Conservation (phyloP, 495 filamentous ascomycete genomes). For the Penicillium coffeae region DNA sequence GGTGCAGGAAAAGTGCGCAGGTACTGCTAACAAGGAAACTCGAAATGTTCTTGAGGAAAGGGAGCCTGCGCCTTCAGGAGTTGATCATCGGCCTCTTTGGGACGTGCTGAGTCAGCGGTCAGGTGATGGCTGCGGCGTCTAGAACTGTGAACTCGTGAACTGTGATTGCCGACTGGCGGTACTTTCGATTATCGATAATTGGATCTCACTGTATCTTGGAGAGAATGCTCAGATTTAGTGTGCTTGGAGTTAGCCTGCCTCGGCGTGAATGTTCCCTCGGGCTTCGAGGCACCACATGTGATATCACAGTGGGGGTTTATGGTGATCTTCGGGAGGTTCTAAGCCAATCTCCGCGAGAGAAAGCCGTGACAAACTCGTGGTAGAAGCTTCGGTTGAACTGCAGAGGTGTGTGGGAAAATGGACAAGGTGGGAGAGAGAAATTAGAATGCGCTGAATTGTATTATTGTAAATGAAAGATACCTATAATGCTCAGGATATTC, state of each 20-base stretch:
- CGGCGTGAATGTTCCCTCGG: neutral
- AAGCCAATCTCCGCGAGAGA: neutral
- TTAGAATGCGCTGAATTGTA: too few relatives aligned
- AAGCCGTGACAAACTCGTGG: too few relatives aligned
- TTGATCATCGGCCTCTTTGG: slow-evolving; percentile 23
- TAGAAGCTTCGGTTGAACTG: too few relatives aligned
- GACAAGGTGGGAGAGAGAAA: too few relatives aligned
- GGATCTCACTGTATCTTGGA: too few relatives aligned
- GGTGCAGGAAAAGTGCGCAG: slow-evolving; percentile 11
- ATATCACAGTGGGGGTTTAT: neutral
- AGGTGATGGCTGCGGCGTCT: slow-evolving; percentile 20
- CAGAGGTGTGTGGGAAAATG: too few relatives aligned
- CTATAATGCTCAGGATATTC: too few relatives aligned
- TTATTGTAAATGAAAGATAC: too few relatives aligned
- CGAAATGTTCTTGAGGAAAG: slow-evolving; percentile 10
- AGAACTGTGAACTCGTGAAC: neutral
- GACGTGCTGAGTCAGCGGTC: slow-evolving; percentile 25
- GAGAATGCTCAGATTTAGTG: neutral
- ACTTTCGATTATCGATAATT: too few relatives aligned
- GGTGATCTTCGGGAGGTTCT: neutral
- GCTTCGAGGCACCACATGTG: neutral
- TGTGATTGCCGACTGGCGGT: too few relatives aligned
- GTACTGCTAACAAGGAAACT: neutral
- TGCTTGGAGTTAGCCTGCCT: neutral
- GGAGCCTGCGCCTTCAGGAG: slow-evolving; percentile 22